Evolutionary conservation across 768 basidiomycete genomes (phyloP).

Genomic region (Tephrocybe sp.): DNA sequence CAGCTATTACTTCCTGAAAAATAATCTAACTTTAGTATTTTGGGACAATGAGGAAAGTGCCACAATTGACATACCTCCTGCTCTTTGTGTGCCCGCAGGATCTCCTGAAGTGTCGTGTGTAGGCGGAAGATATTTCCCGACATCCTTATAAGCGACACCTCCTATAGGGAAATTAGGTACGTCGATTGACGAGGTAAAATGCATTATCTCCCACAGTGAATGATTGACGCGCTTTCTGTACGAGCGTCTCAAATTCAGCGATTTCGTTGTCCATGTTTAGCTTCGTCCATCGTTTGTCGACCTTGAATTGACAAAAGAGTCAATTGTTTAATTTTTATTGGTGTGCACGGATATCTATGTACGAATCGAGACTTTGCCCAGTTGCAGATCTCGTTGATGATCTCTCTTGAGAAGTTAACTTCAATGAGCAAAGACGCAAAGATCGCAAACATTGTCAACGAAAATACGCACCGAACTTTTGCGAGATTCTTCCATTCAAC

Average conservation of each 20-base stretch:
- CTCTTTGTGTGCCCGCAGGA: not conserved
- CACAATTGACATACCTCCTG: not conserved
- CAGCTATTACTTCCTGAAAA: not conserved
- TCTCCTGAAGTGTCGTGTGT: not conserved
- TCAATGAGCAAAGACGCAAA: not conserved
- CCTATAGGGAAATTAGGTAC: not conserved
- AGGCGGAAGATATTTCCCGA: not conserved
- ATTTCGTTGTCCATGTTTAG: constrained; percentile 5
- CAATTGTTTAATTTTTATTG: not conserved
- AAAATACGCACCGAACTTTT: not conserved
- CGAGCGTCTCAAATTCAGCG: constrained; percentile 6
- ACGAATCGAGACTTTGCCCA: constrained; percentile 7
- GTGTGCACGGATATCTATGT: not conserved
- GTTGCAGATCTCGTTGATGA: constrained; percentile 9
- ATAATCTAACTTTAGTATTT: not conserved
- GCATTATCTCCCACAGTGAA: not conserved
- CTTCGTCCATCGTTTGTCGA: not conserved
- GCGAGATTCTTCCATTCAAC: not conserved
- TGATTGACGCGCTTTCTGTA: not conserved
- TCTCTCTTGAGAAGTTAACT: not conserved
- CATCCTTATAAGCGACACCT: constrained; percentile 6
- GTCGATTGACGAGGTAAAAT: not conserved
- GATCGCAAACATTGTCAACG: not conserved
- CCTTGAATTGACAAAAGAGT: not conserved
- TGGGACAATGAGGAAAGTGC: not conserved